A percentile compares a stretch with the other conserved stretches of the same genome.
Evolutionary conservation across 2,329 filamentous ascomycete species (phyloP).

Genomic region (Trichoderma sp.): DNA sequence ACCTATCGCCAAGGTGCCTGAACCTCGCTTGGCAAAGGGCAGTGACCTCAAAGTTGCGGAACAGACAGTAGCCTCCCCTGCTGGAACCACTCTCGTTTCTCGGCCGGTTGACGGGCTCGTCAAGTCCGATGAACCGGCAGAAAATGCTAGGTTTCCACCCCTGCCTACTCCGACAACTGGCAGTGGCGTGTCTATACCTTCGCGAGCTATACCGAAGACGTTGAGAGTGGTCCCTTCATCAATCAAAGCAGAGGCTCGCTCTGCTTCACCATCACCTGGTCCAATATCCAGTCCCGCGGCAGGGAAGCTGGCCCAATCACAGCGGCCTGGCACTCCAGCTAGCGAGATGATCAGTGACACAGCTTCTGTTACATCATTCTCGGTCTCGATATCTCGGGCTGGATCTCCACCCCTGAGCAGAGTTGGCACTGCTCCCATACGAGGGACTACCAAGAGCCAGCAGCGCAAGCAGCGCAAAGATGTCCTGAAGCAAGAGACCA

Average conservation of each 20-base stretch:
- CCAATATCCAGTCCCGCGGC: conserved; percentile 36
- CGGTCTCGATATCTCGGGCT: conserved; percentile 67
- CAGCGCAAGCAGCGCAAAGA: conserved; percentile 76
- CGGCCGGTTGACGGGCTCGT: conserved; percentile 2
- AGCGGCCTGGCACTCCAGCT: conserved; percentile 70
- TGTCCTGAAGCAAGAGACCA: conserved; percentile 64
- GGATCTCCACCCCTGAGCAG: conserved; percentile 68
- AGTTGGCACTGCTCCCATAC: conserved; percentile 68
- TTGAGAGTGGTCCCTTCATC: conserved; percentile 63
- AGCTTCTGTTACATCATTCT: conserved; percentile 72
- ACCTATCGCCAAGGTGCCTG: conserved; percentile 25
- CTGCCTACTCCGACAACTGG: conserved; percentile 50
- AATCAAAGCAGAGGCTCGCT: conserved; percentile 14
- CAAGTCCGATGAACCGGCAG: conserved; percentile 28
- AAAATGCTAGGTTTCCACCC: conserved; percentile 52
- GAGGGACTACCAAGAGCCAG: conserved; percentile 74
- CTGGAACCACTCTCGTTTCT: neutral
- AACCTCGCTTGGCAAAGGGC: neutral
- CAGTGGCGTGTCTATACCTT: conserved; percentile 51
- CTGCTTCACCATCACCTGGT: conserved; percentile 5
- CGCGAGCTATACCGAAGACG: conserved; percentile 62
- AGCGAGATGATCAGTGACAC: conserved; percentile 79
- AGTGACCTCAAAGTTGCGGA: conserved; percentile 1
- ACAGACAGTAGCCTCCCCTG: neutral
- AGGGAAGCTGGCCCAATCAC: conserved; percentile 31